phyloP scores from a whole-genome alignment of 2,329 filamentous ascomycete species.

The Microdochium nivale region DNA sequence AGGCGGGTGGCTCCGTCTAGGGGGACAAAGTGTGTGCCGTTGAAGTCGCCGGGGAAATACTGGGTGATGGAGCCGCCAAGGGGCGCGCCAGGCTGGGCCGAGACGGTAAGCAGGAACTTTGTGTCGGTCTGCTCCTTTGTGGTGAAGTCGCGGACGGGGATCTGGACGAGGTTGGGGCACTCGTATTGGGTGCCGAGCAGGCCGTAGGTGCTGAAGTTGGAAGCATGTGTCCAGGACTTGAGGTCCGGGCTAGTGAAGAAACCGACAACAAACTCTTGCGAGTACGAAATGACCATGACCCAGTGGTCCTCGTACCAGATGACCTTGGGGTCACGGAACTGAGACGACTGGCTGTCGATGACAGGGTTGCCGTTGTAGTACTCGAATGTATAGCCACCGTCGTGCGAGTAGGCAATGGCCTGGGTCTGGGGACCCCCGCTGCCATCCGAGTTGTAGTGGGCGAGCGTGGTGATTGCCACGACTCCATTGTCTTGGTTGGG shows the following conservation, averaged over 20 bases:
- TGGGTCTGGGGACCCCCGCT: constrained; percentile 40
- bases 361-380: constrained; percentile 54
- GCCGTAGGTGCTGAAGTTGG: constrained; percentile 47
- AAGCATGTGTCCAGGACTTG: constrained; percentile 46
- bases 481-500: constrained; percentile 50
- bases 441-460: constrained; percentile 24
- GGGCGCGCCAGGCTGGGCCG: constrained; percentile 49
- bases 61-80: constrained; percentile 45
- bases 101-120: constrained; percentile 38
- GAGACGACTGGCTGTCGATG: constrained; percentile 40
- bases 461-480: constrained; percentile 46
- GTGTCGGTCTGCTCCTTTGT: constrained; percentile 22
- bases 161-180: constrained; percentile 52
- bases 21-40: constrained; percentile 51
- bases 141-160: constrained; percentile 31
- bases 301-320: constrained; percentile 47
- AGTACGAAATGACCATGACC: constrained; percentile 49
- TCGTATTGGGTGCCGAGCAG: constrained; percentile 50
- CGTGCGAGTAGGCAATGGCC: constrained; percentile 51
- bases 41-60: constrained; percentile 52
- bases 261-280: constrained; percentile 47
- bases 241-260: constrained; percentile 53
- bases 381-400: constrained; percentile 53
- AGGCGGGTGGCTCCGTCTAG: constrained; percentile 31
- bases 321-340: constrained; percentile 61